Evolutionary conservation across 441 rosid genomes (phyloP).

Genomic region (Eutrema salsugineum): DNA sequence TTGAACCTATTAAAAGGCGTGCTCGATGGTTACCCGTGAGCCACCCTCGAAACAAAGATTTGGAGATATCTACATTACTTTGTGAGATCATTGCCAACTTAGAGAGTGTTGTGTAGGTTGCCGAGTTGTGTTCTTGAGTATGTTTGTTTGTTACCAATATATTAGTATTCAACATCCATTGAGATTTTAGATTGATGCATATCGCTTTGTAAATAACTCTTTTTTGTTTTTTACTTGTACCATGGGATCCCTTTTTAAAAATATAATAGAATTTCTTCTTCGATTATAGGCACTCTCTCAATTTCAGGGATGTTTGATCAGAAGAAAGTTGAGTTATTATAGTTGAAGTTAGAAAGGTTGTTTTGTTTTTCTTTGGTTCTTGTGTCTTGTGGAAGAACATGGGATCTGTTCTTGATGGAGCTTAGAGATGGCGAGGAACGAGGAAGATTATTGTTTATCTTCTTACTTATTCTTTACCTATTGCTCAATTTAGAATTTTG

Average conservation of each 20-base stretch:
- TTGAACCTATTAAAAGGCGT: slow-evolving; percentile 77
- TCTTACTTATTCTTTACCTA: no score
- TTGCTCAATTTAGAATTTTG: no score
- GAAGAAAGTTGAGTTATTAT: not conserved
- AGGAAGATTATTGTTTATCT: no score
- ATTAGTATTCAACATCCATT: slow-evolving; percentile 23
- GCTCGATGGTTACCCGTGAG: slow-evolving; percentile 50
- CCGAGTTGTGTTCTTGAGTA: slow-evolving; percentile 16
- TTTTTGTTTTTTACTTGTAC: not conserved
- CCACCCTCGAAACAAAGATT: not conserved
- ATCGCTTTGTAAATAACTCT: slow-evolving; percentile 16
- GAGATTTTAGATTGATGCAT: slow-evolving; percentile 28
- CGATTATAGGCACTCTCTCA: not conserved
- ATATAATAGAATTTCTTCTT: slow-evolving; percentile 12
- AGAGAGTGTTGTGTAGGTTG: slow-evolving; percentile 9
- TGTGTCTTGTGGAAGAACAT: not conserved
- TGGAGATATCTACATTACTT: not conserved
- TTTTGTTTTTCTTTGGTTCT: no score
- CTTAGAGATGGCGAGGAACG: no score
- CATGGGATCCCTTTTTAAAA: not conserved
- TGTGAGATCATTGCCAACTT: slow-evolving; percentile 21
- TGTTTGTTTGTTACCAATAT: slow-evolving; percentile 9
- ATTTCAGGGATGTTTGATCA: not conserved
- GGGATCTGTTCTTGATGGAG: not conserved
- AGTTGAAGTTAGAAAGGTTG: slow-evolving; percentile 1